A percentile compares a stretch with the other conserved stretches of the same genome.
phyloP scores from a whole-genome alignment of 805 yeast genomes.

The Hanseniaspora thailandica region DNA sequence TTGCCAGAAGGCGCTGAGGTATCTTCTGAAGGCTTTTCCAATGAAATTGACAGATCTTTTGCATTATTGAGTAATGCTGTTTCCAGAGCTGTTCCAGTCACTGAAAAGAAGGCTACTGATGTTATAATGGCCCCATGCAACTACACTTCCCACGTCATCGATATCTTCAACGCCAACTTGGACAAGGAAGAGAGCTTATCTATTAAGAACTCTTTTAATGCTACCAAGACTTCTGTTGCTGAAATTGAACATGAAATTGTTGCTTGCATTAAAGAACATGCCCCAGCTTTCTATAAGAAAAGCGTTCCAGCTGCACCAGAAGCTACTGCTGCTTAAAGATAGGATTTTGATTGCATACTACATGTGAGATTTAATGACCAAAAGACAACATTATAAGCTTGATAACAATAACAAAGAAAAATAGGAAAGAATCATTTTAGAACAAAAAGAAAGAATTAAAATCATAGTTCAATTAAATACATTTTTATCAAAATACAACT shows the following conservation, averaged over 20 bases:
- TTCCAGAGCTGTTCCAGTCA: constrained; percentile 30
- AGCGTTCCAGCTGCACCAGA: background rate
- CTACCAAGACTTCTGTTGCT: constrained; percentile 26
- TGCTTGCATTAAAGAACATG: constrained; percentile 7
- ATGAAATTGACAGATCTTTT: constrained; percentile 47
- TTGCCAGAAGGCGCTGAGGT: constrained; percentile 39
- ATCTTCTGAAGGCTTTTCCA: constrained; percentile 35
- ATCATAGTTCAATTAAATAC: background rate
- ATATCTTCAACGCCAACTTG: constrained; percentile 33
- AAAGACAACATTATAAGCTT: background rate
- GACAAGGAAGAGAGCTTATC: constrained; percentile 31
- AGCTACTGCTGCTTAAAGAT: constrained; percentile 16
- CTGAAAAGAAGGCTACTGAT: constrained; percentile 22
- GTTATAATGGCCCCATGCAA: constrained; percentile 29
- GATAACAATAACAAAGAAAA: background rate
- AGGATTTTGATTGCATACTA: constrained; percentile 1
- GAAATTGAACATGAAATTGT: constrained; percentile 28
- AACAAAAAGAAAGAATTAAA: background rate
- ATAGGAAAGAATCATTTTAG: background rate
- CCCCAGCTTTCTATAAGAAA: background rate
- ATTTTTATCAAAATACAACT: background rate
- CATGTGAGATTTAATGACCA: background rate
- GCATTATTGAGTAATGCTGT: constrained; percentile 34
- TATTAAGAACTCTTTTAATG: constrained; percentile 25
- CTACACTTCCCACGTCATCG: constrained; percentile 29